Evolutionary conservation across 148 eudicot genomes (phyloP), one percentile per base, ranked within the genome.

Genomic region (Camellia japonica): DNA sequence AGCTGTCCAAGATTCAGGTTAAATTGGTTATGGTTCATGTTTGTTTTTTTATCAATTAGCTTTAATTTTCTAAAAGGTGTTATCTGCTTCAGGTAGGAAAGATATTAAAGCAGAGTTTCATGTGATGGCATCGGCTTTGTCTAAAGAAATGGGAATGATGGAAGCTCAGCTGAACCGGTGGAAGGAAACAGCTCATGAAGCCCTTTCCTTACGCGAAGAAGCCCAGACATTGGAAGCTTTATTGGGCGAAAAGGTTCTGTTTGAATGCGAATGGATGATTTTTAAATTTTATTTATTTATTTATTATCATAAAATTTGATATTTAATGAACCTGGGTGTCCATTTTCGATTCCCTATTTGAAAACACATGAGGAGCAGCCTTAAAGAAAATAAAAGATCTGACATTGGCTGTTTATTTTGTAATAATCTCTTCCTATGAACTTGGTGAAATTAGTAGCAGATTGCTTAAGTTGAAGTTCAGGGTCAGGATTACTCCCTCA

Each of bases 1-100:
- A 89, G 90, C 93, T 83, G 75, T 91, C 74, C 98, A 96, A 88
- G 98, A 93, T 89, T 87, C 94, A 89, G 98, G 99, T 96, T 75
- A 54, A 62, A 13, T 51, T 18, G 42, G 54, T 68, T 79, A 19
- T 81, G 51, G 13, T 68, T 72, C 55, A 47, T 58, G 14, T 79
- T 44, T 47, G 19, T 84, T 70, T 47, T 59, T 70, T 47, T 59
- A 65, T 16, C 60, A 60, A 46, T 74, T 52, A 59, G 49, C 14
- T 59, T 80, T 23, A 16, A 47, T n/a, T 76, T 73, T 74, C 74
- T 82, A 64, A 77, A 60, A 38, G 72, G 65, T 56, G 47, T 51
- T 60, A 76, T 5, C 44, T 80, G 42, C 54, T 81, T 51, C 90
- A 96, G 99, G 97, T 79, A 89, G 93, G 70, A 87, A 91, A 70